Evolutionary conservation across 768 basidiomycete species (phyloP).

Genomic region (Phlebiopsis gigantea): DNA sequence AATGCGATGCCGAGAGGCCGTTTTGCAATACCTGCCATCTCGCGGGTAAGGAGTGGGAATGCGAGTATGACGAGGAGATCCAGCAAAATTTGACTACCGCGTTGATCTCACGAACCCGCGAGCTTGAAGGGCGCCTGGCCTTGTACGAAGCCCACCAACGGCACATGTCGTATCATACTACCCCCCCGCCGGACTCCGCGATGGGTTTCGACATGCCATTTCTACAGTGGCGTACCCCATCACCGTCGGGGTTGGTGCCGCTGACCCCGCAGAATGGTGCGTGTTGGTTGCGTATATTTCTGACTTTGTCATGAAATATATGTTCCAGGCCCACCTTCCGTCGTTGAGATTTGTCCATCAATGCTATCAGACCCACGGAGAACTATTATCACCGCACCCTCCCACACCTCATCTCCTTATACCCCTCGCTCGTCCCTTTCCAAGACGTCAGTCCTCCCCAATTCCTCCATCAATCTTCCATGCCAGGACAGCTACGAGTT

Average conservation of each 20-base stretch:
- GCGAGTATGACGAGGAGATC: conserved; percentile 21
- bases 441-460: neutral
- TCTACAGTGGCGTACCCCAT: neutral
- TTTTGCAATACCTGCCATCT: conserved; percentile 21
- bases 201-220: neutral
- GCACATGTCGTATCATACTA: neutral
- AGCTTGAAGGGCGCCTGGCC: conserved; percentile 18
- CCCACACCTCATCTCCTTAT: neutral
- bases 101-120: conserved; percentile 16
- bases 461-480: neutral
- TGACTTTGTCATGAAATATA: neutral
- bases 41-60: conserved; percentile 20
- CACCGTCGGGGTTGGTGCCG: neutral
- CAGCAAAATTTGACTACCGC: conserved; percentile 17
- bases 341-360: neutral
- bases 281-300: neutral
- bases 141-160: conserved; percentile 12
- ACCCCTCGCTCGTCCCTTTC: neutral
- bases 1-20: conserved; percentile 23
- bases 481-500: neutral
- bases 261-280: neutral
- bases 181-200: neutral
- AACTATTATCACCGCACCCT: neutral
- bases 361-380: neutral
- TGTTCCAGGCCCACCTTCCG: neutral